A percentile compares a stretch with the other conserved stretches of the same genome.
Conservation (phyloP, 208 protist genomes). For the Leishmania tropica region DNA sequence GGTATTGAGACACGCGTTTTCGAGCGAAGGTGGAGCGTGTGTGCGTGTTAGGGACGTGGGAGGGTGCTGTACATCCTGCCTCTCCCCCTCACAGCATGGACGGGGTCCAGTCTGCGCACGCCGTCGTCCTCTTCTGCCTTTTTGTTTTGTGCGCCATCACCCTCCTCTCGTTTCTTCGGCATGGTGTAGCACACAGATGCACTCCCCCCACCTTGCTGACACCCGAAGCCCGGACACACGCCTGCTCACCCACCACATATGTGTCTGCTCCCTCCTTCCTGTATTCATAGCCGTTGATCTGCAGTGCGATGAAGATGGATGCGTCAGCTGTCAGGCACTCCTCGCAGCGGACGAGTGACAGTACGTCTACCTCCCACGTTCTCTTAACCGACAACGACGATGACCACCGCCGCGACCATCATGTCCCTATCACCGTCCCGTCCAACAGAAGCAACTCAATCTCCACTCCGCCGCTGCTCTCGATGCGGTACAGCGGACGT, state of each 20-base stretch:
- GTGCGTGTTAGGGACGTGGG: neutral
- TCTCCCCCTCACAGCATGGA: neutral
- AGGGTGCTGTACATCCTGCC: neutral
- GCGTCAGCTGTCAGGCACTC: neutral
- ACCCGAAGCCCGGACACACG: neutral
- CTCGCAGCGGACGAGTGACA: neutral
- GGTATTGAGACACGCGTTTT: neutral
- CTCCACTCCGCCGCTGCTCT: constrained; percentile 13
- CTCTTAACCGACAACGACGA: neutral
- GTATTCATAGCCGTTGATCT: neutral
- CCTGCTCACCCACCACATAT: neutral
- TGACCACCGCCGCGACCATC: neutral
- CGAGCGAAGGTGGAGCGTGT: neutral
- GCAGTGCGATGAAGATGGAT: neutral
- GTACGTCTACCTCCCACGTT: neutral
- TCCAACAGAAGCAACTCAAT: neutral
- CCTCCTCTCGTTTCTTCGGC: neutral
- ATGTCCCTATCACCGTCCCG: neutral
- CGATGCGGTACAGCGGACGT: constrained; percentile 7
- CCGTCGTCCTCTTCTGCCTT: neutral
- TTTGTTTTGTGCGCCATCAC: neutral
- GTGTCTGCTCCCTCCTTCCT: too few relatives aligned
- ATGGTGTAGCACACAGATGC: neutral
- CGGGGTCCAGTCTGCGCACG: neutral
- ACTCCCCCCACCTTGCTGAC: neutral